Evolutionary conservation across 1,139 yeast genomes (phyloP).

Genomic region (Nakaseomyces kungkrabaensis): DNA sequence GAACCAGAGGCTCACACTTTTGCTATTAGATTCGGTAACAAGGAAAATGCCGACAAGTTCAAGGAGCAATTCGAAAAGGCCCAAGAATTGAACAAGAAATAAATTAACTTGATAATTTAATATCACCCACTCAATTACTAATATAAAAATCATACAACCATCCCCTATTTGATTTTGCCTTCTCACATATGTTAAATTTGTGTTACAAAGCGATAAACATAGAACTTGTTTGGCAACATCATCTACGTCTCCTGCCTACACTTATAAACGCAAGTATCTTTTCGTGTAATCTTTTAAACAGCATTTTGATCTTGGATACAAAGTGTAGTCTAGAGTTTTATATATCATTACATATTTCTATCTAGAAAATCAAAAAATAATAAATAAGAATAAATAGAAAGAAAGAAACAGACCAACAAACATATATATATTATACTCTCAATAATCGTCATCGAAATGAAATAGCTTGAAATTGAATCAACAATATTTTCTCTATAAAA

Average conservation of each 20-base stretch:
- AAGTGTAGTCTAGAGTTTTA: neutral
- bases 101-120: neutral
- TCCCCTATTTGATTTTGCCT: too few species aligned
- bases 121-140: neutral
- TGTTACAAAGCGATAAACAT: too few species aligned
- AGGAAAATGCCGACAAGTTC: slow-evolving; percentile 94
- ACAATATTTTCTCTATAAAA: too few species aligned
- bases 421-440: too few species aligned
- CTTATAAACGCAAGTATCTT: neutral
- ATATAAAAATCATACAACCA: too few species aligned
- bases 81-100: slow-evolving; percentile 48
- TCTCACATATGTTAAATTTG: too few species aligned
- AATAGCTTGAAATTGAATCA: too few species aligned
- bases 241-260: neutral
- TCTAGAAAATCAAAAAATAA: neutral
- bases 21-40: slow-evolving; percentile 94
- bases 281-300: neutral
- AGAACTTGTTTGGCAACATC: neutral
- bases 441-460: too few species aligned
- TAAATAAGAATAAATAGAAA: neutral
- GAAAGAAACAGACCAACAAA: neutral
- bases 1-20: slow-evolving; percentile 92
- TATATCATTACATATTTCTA: neutral
- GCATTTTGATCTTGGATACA: neutral
- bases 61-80: slow-evolving; percentile 86